Conservation (phyloP, 202 grass and related monocot genomes). For the Sporobolus alterniflorus region DNA sequence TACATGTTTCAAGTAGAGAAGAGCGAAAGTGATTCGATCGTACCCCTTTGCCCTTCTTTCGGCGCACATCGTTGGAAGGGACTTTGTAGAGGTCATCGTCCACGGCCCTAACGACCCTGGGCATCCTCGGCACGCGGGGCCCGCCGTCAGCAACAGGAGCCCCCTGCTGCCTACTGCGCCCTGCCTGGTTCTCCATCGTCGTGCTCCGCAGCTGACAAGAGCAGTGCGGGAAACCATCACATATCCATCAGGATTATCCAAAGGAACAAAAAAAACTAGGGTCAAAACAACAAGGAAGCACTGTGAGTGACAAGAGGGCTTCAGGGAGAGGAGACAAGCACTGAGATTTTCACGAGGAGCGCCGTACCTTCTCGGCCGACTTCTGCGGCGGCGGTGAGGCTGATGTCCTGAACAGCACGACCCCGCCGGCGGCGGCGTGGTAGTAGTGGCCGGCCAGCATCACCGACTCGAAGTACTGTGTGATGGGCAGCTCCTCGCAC, state of each 20-base stretch:
- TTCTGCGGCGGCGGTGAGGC: slow-evolving; percentile 24
- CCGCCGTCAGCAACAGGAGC: not conserved
- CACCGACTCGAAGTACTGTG: slow-evolving; percentile 67
- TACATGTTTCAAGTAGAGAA: too few relatives aligned
- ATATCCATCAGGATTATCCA: not conserved
- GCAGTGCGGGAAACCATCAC: not conserved
- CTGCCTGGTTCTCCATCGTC: not conserved
- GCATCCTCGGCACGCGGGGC: not conserved
- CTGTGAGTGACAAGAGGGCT: not conserved
- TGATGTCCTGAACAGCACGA: slow-evolving; percentile 1
- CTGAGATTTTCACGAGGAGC: not conserved
- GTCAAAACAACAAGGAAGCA: not conserved
- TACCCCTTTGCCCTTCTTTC: slow-evolving; percentile 51
- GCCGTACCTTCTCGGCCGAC: slow-evolving; percentile 23
- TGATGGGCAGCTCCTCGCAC: slow-evolving; percentile 61
- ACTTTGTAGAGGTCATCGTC: slow-evolving; percentile 68
- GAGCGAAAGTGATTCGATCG: too few relatives aligned
- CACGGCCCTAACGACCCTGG: slow-evolving; percentile 39
- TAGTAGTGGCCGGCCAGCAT: slow-evolving; percentile 45
- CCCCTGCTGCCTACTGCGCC: not conserved
- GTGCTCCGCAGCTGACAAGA: slow-evolving; percentile 23
- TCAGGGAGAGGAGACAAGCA: too few relatives aligned
- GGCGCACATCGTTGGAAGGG: slow-evolving; percentile 35
- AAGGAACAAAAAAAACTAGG: not conserved
- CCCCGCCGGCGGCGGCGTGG: not conserved